A percentile compares a stretch with the other conserved stretches of the same genome.
Evolutionary conservation across 805 yeast genomes (phyloP).

Genomic region (Millerozyma acaciae): DNA sequence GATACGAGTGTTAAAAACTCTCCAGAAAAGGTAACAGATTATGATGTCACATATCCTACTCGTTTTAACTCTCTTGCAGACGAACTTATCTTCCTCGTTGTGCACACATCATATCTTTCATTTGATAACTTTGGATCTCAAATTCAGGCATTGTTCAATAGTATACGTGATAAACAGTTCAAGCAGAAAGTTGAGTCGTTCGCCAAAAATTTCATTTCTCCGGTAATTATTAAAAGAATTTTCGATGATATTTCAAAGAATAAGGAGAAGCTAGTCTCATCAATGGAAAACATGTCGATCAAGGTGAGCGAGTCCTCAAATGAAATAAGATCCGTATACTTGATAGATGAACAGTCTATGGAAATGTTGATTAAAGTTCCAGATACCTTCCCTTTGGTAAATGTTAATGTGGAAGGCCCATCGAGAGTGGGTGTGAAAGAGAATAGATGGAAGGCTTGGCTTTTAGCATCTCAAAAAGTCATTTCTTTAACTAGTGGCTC

Average conservation of each 20-base stretch:
- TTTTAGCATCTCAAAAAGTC: constrained; percentile 82
- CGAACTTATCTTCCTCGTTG: constrained; percentile 38
- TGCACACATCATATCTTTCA: constrained; percentile 50
- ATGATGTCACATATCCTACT: no score
- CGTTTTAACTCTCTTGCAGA: no score
- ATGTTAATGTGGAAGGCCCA: constrained; percentile 72
- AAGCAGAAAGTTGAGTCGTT: constrained; percentile 60
- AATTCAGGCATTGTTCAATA: constrained; percentile 66
- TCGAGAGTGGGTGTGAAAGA: constrained; percentile 85
- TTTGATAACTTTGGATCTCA: constrained; percentile 52
- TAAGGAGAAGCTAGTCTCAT: constrained; percentile 26
- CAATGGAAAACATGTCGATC: constrained; percentile 49
- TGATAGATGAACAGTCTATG: constrained; percentile 83
- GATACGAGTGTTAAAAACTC: no score
- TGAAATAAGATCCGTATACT: constrained; percentile 69
- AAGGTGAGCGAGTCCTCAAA: constrained; percentile 57
- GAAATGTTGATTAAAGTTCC: constrained; percentile 79
- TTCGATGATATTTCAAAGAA: constrained; percentile 47
- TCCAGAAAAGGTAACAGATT: no score
- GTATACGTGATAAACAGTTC: constrained; percentile 62
- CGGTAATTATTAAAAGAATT: constrained; percentile 56
- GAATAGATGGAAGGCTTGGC: constrained; percentile 92
- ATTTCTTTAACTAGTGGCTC: constrained; percentile 73
- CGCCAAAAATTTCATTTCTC: constrained; percentile 59
- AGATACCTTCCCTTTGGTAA: constrained; percentile 68